Evolutionary conservation across 2,329 filamentous ascomycete species (phyloP), one percentile per base, ranked within the genome.

Genomic region (Diaporthe sp.): DNA sequence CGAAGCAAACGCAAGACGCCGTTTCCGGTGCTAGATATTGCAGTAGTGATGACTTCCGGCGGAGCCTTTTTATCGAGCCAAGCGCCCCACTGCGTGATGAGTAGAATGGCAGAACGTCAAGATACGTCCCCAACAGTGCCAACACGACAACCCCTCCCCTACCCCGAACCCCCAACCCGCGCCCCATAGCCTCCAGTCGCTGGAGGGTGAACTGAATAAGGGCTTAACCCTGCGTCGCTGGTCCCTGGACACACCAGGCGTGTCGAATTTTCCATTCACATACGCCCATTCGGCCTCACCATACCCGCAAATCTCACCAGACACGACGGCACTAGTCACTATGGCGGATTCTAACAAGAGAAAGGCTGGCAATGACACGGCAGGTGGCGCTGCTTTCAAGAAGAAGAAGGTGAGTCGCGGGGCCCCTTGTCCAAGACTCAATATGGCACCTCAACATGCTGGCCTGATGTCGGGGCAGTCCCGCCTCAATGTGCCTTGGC

Each of bases 341-440:
- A 77, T 77, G 76, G 57, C 76, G 10, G 73, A 75, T 44, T 71
- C 67, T 12, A 37, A 15, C 6, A 77, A 77, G 46, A 61, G 76
- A 12, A 77, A 74, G 49, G 71, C 71, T 19, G 42, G 58, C 34
- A 42, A 58, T 25, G 76, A 73, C 39, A n/a, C 60, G 2, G 49
- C 65, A 12, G 60, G 71, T 17, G 72, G 34, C 34, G 68, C 53
- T 19, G 61, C 65, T 22, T 62, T 55, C 53, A 77, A 58, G 15
- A 77, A 77, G 42, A 77, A 76, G 37, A 77, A 77, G 71, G 76
- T 72, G 44, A 49, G 67, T n/a, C 31, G 19, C 15, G 13, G 25
- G 37, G 28, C 28, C 22, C 25, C 28, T 13, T n/a, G 28, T 53
- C 37, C 71, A 15, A 13, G 51, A 37, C 19, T 44, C 49, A 4